These are phyloP conservation scores for Wickerhamomyces alni DNA, from an alignment of 805 yeast genomes.

Conservation along the genomic window DNA sequence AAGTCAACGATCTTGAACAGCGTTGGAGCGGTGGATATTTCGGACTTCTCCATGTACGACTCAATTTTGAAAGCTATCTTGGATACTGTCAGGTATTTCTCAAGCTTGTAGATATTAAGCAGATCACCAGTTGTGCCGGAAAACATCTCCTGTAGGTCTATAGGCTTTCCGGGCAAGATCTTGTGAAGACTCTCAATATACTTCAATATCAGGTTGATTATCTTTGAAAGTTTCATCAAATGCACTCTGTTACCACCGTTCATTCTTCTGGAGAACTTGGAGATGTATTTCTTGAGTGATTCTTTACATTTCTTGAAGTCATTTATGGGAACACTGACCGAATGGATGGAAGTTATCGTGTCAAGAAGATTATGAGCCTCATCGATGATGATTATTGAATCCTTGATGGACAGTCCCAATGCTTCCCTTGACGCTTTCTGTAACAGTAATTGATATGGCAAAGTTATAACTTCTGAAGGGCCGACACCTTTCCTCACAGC, in stretches of 20 bases:
- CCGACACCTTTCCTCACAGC: constrained; percentile 53
- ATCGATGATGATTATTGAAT: constrained; percentile 73
- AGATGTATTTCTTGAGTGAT: constrained; percentile 49
- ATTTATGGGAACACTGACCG: constrained; percentile 45
- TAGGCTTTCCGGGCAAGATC: constrained; percentile 45
- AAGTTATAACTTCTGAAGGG: constrained; percentile 66
- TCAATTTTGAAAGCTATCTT: constrained; percentile 85
- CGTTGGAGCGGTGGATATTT: constrained; percentile 34
- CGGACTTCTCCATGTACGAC: constrained; percentile 43
- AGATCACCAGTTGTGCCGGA: constrained; percentile 57
- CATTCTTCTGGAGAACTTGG: constrained; percentile 56
- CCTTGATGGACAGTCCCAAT: constrained; percentile 51
- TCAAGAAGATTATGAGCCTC: constrained; percentile 91
- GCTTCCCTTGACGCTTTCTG: constrained; percentile 58
- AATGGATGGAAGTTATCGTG: constrained; percentile 63
- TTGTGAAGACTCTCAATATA: constrained; percentile 36
- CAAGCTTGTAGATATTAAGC: constrained; percentile 63
- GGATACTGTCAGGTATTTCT: constrained; percentile 54
- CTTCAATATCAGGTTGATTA: constrained; percentile 43
- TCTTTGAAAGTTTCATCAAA: constrained; percentile 53
- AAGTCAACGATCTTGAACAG: constrained; percentile 64
- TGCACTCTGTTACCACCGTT: constrained; percentile 69
- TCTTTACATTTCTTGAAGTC: constrained; percentile 41
- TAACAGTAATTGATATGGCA: constrained; percentile 76
- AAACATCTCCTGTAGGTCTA: constrained; percentile 49